phyloP scores from a whole-genome alignment of 345 rosid species.

The Salix exigua region DNA sequence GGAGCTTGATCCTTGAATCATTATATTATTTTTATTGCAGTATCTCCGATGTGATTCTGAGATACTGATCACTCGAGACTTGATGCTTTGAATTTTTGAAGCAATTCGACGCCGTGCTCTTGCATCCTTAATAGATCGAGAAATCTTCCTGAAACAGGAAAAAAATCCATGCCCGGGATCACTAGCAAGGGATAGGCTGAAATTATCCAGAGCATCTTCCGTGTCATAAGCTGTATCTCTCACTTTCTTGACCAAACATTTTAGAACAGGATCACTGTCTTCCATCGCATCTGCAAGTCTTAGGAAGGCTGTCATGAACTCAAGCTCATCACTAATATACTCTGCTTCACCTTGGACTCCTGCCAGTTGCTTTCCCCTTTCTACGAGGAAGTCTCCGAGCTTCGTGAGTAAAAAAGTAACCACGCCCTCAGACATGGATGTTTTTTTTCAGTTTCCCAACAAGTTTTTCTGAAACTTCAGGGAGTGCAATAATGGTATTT shows the following conservation, averaged over 20 bases:
- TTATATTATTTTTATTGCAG: slow-evolving; percentile 10
- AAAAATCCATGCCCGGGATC: not conserved
- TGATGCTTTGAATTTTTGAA: slow-evolving; percentile 18
- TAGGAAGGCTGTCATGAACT: slow-evolving; percentile 28
- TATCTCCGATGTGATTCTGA: slow-evolving; percentile 12
- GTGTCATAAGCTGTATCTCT: slow-evolving; percentile 22
- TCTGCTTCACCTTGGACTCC: slow-evolving; percentile 19
- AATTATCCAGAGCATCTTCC: slow-evolving; percentile 34
- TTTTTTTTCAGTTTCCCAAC: not conserved
- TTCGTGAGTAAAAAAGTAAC: slow-evolving; percentile 23
- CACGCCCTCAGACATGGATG: slow-evolving; percentile 28
- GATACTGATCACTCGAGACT: slow-evolving; percentile 3
- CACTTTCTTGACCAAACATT: slow-evolving; percentile 22
- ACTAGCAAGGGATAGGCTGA: slow-evolving; percentile 9
- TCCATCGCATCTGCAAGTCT: slow-evolving; percentile 22
- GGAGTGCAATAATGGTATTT: not conserved
- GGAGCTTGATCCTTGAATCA: slow-evolving; percentile 8
- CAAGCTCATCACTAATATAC: slow-evolving; percentile 20
- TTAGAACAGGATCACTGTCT: slow-evolving; percentile 14
- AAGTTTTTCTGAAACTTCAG: not conserved
- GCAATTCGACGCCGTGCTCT: slow-evolving; percentile 21
- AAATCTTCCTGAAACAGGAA: not conserved
- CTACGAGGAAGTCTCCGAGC: slow-evolving; percentile 21
- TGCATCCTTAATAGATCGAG: slow-evolving; percentile 9
- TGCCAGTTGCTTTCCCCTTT: slow-evolving; percentile 11